phyloP scores from a whole-genome alignment of 1,139 yeast genomes.

The Yamadazyma sp. region DNA sequence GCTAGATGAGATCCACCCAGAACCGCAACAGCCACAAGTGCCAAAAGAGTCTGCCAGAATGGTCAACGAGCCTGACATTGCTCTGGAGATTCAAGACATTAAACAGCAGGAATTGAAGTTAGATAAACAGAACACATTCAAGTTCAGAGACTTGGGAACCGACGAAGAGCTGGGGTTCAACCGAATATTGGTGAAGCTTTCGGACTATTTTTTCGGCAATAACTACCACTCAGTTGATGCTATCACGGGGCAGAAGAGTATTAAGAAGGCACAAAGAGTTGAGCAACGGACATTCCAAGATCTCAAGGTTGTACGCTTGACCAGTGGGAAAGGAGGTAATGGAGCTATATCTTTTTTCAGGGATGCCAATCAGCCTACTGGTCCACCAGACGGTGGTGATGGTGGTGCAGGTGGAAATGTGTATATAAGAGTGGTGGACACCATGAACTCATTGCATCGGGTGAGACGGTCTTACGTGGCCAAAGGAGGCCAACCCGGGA shows the following conservation, averaged over 20 bases:
- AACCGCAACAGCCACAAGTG: slow-evolving; percentile 6
- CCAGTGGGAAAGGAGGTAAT: slow-evolving; percentile 85
- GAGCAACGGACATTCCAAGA: slow-evolving; percentile 53
- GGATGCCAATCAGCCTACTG: slow-evolving; percentile 80
- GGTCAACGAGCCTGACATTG: slow-evolving; percentile 4
- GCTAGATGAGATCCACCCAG: slow-evolving; percentile 14
- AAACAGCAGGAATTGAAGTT: slow-evolving; percentile 7
- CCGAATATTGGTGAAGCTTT: slow-evolving; percentile 25
- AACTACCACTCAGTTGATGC: slow-evolving; percentile 44
- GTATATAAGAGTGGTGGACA: slow-evolving; percentile 76
- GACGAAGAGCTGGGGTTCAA: slow-evolving; percentile 23
- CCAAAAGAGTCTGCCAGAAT: slow-evolving; percentile 12
- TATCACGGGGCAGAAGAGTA: slow-evolving; percentile 27
- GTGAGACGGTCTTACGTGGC: slow-evolving; percentile 70
- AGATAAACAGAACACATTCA: slow-evolving; percentile 13
- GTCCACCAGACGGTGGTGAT: slow-evolving; percentile 98
- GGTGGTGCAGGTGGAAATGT: slow-evolving; percentile 94
- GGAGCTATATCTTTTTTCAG: slow-evolving; percentile 85
- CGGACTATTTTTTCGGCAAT: slow-evolving; percentile 45
- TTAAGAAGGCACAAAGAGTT: slow-evolving; percentile 31
- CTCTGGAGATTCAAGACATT: background rate
- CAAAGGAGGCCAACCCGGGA: slow-evolving; percentile 69
- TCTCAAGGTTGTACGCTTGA: slow-evolving; percentile 63
- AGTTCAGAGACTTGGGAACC: slow-evolving; percentile 20
- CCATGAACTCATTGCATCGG: slow-evolving; percentile 68